These are phyloP conservation scores for Fennellomyces sp. DNA, from an alignment of 371 early-diverging fungal genomes.

Conservation along the genomic window DNA sequence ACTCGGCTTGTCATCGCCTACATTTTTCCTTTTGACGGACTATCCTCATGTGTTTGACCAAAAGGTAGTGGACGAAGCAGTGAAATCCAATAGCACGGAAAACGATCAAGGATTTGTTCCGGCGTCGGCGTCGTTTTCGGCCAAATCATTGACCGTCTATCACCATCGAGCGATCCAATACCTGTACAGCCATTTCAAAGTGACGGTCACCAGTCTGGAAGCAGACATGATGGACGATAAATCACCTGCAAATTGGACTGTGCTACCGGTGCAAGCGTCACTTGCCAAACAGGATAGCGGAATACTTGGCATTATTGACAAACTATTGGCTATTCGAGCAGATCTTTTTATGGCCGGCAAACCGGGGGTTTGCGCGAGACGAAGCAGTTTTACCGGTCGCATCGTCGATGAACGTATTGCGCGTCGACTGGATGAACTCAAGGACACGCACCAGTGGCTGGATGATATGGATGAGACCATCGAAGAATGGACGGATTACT, in stretches of 20 bases:
- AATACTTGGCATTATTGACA: slow-evolving; percentile 35
- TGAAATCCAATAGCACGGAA: slow-evolving; percentile 1
- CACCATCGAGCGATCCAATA: slow-evolving; percentile 35
- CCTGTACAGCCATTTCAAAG: slow-evolving; percentile 23
- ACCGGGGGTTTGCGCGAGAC: slow-evolving; percentile 30
- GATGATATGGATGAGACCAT: background rate
- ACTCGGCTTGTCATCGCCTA: slow-evolving; percentile 8
- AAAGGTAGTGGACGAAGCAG: slow-evolving; percentile 12
- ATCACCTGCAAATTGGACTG: slow-evolving; percentile 32
- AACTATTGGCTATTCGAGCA: slow-evolving; percentile 35
- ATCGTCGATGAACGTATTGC: slow-evolving; percentile 30
- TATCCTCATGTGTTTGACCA: slow-evolving; percentile 33
- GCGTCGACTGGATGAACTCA: slow-evolving; percentile 5
- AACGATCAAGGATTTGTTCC: slow-evolving; percentile 1
- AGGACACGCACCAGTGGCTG: background rate
- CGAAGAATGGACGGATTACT: slow-evolving; percentile 5
- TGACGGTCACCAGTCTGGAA: slow-evolving; percentile 26
- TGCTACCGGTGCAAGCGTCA: slow-evolving; percentile 16
- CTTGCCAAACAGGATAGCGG: slow-evolving; percentile 20
- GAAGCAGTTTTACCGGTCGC: slow-evolving; percentile 33
- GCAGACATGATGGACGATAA: background rate
- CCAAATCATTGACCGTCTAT: slow-evolving; percentile 15
- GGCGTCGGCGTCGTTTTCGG: slow-evolving; percentile 25
- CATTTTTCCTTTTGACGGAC: slow-evolving; percentile 34
- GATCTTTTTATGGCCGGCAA: slow-evolving; percentile 31